Percentiles rank a stretch among this genome's conserved stretches.
These are phyloP conservation scores for Capronia coronata DNA, from an alignment of 2,329 filamentous ascomycete species.

Conservation along the genomic window DNA sequence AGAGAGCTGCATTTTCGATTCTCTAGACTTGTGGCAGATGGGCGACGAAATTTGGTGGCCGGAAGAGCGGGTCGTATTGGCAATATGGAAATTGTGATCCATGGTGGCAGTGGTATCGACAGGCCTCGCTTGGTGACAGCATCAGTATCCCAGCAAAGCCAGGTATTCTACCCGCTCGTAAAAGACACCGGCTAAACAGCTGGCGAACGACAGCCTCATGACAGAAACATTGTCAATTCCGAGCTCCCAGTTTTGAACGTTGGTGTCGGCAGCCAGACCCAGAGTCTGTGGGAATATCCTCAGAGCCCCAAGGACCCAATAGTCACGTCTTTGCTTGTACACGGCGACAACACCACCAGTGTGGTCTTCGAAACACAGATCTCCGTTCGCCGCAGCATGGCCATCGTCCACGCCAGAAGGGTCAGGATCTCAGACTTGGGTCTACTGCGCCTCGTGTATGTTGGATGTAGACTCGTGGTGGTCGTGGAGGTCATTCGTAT, in stretches of 20 bases:
- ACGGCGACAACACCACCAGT: slow-evolving; percentile 9
- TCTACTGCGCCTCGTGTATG: slow-evolving; percentile 8
- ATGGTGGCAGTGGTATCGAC: too few species aligned
- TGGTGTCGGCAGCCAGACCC: not conserved
- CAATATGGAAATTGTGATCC: too few species aligned
- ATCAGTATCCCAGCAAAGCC: slow-evolving; percentile 13
- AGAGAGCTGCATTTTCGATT: too few species aligned
- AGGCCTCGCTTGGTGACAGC: too few species aligned
- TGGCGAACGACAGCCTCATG: slow-evolving; percentile 12
- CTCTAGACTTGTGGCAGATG: too few species aligned
- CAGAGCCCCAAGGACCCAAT: slow-evolving; percentile 9
- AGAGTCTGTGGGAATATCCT: slow-evolving; percentile 8
- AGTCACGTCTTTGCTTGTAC: slow-evolving; percentile 20
- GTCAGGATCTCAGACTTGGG: slow-evolving; percentile 7
- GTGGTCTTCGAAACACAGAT: slow-evolving; percentile 12
- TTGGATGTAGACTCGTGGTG: not conserved
- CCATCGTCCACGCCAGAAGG: slow-evolving; percentile 11
- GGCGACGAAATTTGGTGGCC: too few species aligned
- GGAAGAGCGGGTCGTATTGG: too few species aligned
- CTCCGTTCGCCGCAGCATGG: slow-evolving; percentile 10
- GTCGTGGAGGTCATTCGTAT: slow-evolving; percentile 5
- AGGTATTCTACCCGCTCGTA: slow-evolving; percentile 20
- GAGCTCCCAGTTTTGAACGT: not conserved
- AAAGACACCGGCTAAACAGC: slow-evolving; percentile 13
- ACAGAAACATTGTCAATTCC: not conserved